Evolutionary conservation across 306 rosid genomes (phyloP).

Genomic region (Lablab purpureus): DNA sequence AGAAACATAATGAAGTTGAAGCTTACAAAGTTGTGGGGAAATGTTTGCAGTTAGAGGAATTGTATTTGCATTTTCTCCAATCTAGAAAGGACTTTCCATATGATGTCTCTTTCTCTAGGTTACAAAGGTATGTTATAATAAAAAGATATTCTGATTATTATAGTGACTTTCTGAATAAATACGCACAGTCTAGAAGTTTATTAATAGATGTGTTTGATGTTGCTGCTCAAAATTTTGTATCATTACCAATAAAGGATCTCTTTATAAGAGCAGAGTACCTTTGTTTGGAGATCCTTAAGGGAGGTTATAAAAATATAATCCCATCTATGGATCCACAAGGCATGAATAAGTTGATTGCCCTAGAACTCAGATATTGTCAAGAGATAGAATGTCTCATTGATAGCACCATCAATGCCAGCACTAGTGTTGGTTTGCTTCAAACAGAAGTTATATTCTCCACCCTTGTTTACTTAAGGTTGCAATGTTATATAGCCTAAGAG

Average conservation of each 20-base stretch:
- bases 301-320: conserved; percentile 32
- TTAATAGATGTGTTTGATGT: neutral
- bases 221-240: neutral
- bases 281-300: neutral
- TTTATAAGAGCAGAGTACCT: conserved; percentile 7
- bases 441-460: neutral
- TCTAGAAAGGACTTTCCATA: neutral
- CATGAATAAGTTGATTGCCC: conserved; percentile 25
- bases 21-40: conserved; percentile 12
- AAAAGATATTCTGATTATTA: too few relatives aligned
- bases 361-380: neutral
- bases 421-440: too few relatives aligned
- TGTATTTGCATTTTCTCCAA: neutral
- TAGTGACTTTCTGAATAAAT: neutral
- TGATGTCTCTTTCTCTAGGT: neutral
- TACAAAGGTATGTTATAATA: neutral
- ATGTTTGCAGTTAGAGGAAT: conserved; percentile 28
- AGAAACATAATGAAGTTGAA: neutral
- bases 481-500: neutral
- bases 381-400: conserved; percentile 30
- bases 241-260: neutral
- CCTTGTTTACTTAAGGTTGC: neutral
- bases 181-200: conserved; percentile 19
- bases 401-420: neutral
- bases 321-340: conserved; percentile 38